Percentiles rank a stretch among this genome's conserved stretches.
Conservation (phyloP, 495 filamentous ascomycete genomes). For the Talaromyces nanjingensis region DNA sequence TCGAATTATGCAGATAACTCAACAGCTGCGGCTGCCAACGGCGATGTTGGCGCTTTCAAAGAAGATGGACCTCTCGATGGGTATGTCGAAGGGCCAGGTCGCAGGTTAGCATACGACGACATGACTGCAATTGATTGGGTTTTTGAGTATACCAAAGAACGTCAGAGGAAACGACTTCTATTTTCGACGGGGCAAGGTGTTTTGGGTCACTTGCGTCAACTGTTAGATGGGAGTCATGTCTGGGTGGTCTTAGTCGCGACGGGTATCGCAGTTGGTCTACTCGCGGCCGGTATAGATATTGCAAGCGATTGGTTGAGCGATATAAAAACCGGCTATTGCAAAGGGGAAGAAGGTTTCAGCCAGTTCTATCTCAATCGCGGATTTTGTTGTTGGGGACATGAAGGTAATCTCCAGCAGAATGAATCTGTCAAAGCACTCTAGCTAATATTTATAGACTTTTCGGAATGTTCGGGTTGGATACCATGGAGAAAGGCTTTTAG, state of each 20-base stretch:
- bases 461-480: slow-evolving; percentile 77
- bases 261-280: slow-evolving; percentile 70
- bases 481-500: slow-evolving; percentile 74
- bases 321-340: slow-evolving; percentile 87
- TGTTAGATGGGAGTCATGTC: slow-evolving; percentile 80
- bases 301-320: slow-evolving; percentile 93
- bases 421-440: not conserved
- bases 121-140: slow-evolving; percentile 99
- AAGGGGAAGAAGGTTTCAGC: slow-evolving; percentile 63
- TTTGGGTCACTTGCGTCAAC: slow-evolving; percentile 60
- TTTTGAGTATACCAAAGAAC: slow-evolving; percentile 96
- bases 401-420: slow-evolving; percentile 41
- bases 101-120: slow-evolving; percentile 91
- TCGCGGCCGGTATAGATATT: slow-evolving; percentile 86
- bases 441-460: slow-evolving; percentile 40
- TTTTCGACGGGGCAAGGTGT: slow-evolving; percentile 63
- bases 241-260: slow-evolving; percentile 81
- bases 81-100: slow-evolving; percentile 85
- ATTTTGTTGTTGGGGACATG: slow-evolving; percentile 91
- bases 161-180: slow-evolving; percentile 74
- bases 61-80: slow-evolving; percentile 69
- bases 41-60: slow-evolving; percentile 43
- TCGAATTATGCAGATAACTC: not conserved
- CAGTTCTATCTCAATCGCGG: slow-evolving; percentile 82
- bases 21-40: slow-evolving; percentile 12